Percentiles rank a stretch among this genome's conserved stretches.
These are phyloP conservation scores for Ambrosiella xylebori DNA, from an alignment of 2,329 filamentous ascomycete genomes.

Conservation along the genomic window DNA sequence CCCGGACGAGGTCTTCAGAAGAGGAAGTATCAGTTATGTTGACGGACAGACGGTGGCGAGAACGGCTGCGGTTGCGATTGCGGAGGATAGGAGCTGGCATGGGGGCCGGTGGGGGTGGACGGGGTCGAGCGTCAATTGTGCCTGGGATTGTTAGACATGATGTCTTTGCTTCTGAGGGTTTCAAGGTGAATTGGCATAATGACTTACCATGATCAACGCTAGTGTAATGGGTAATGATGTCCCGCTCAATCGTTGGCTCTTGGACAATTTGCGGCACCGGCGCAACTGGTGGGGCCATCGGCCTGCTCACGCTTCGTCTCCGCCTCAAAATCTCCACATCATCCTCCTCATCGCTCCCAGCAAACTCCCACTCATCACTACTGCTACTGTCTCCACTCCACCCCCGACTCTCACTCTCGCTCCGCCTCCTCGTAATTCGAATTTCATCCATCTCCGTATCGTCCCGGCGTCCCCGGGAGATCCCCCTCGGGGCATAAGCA, in stretches of 20 bases:
- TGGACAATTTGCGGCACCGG: slow-evolving; percentile 46
- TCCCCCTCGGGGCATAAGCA: neutral
- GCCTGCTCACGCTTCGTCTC: neutral
- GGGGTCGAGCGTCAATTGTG: slow-evolving; percentile 24
- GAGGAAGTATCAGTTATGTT: slow-evolving; percentile 33
- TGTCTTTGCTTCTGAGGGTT: neutral
- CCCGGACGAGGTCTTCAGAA: neutral
- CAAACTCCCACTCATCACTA: neutral
- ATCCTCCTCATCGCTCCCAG: neutral
- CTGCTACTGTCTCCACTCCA: neutral
- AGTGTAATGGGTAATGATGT: slow-evolving; percentile 76
- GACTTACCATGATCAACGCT: slow-evolving; percentile 70
- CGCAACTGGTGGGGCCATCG: slow-evolving; percentile 22
- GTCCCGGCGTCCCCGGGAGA: neutral
- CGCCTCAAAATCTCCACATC: neutral
- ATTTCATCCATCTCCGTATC: neutral
- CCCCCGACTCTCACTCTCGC: neutral
- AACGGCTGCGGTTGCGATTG: slow-evolving; percentile 26
- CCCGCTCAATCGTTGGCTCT: slow-evolving; percentile 66
- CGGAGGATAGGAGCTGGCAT: neutral
- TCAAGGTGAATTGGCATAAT: neutral
- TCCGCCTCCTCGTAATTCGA: neutral
- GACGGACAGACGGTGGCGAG: slow-evolving; percentile 30
- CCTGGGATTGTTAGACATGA: neutral
- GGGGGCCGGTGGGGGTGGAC: slow-evolving; percentile 30